Evolutionary conservation across 176 grass and related monocot species (phyloP).

Genomic region (Areca catechu): DNA sequence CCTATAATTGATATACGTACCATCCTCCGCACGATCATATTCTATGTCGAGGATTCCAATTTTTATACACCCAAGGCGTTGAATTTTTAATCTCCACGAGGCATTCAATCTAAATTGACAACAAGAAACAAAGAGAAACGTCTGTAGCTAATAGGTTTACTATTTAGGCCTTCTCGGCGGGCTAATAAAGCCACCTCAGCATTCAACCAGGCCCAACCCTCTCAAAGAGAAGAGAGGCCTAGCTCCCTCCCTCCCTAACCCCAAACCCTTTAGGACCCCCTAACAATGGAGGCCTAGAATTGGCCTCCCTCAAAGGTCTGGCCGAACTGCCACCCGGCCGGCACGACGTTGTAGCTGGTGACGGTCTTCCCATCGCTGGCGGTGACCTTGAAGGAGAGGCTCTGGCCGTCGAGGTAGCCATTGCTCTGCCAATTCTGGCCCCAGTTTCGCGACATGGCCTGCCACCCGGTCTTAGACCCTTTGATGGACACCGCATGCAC

Average conservation of each 20-base stretch:
- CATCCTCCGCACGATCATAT: too few species aligned
- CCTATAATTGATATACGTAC: too few species aligned
- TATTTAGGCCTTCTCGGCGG: constrained; percentile 10
- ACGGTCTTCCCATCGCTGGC: constrained; percentile 57
- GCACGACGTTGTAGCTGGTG: constrained; percentile 44
- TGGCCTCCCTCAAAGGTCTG: constrained; percentile 64
- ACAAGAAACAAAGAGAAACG: too few species aligned
- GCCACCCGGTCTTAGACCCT: constrained; percentile 32
- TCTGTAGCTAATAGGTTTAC: too few species aligned
- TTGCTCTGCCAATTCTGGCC: constrained; percentile 83
- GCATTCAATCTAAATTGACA: too few species aligned
- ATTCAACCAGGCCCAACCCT: background rate
- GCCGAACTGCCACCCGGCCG: constrained; percentile 55
- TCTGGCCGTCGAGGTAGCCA: constrained; percentile 42
- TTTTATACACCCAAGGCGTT: too few species aligned
- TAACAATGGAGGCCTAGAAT: constrained; percentile 22
- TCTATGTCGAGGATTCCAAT: too few species aligned
- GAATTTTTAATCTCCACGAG: too few species aligned
- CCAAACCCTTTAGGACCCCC: background rate
- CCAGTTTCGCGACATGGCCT: constrained; percentile 68
- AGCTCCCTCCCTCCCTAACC: too few species aligned
- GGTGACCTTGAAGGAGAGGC: constrained; percentile 68
- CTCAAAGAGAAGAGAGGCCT: background rate
- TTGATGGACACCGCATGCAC: constrained; percentile 43
- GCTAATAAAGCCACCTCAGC: constrained; percentile 21